Percentiles rank a stretch among this genome's conserved stretches.
These are phyloP conservation scores for Lachancea dasiensis DNA, from an alignment of 805 yeast genomes.

Conservation along the genomic window DNA sequence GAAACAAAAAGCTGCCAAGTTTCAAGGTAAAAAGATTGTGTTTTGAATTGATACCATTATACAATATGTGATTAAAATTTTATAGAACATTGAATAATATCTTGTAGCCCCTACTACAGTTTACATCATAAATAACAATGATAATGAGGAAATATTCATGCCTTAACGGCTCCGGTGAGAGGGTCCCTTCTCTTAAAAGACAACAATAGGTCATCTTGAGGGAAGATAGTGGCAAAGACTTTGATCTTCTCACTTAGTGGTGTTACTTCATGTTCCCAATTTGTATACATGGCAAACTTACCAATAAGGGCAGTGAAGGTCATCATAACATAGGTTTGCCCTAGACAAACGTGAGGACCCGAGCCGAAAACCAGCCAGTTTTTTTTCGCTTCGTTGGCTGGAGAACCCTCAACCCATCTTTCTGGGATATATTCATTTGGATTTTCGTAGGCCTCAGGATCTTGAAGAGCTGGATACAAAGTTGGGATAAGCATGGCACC, in stretches of 20 bases:
- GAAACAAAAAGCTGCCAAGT: conserved; percentile 55
- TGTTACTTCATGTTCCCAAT: conserved; percentile 78
- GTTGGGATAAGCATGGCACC: conserved; percentile 98
- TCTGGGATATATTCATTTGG: conserved; percentile 96
- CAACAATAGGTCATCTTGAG: conserved; percentile 86
- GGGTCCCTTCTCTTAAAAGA: conserved; percentile 64
- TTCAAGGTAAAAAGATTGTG: conserved; percentile 77
- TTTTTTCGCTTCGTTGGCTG: conserved; percentile 68
- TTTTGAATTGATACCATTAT: no score
- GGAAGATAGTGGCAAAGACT: conserved; percentile 97
- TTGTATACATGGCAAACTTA: conserved; percentile 75
- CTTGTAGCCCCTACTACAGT: not conserved
- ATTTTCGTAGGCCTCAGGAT: conserved; percentile 91
- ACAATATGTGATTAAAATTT: no score
- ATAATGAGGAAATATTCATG: no score
- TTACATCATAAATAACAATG: conserved; percentile 5
- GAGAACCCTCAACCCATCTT: conserved; percentile 81
- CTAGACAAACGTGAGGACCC: conserved; percentile 95
- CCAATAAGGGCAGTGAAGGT: conserved; percentile 87
- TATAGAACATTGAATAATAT: not conserved
- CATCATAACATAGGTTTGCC: conserved; percentile 89
- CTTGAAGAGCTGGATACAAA: conserved; percentile 91
- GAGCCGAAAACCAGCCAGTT: conserved; percentile 97
- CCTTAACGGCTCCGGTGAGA: conserved; percentile 28
- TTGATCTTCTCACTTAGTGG: conserved; percentile 84